Evolutionary conservation across 2,329 filamentous ascomycete genomes (phyloP), one percentile per base, ranked within the genome.

Genomic region (Hymenoscyphus salicellus): DNA sequence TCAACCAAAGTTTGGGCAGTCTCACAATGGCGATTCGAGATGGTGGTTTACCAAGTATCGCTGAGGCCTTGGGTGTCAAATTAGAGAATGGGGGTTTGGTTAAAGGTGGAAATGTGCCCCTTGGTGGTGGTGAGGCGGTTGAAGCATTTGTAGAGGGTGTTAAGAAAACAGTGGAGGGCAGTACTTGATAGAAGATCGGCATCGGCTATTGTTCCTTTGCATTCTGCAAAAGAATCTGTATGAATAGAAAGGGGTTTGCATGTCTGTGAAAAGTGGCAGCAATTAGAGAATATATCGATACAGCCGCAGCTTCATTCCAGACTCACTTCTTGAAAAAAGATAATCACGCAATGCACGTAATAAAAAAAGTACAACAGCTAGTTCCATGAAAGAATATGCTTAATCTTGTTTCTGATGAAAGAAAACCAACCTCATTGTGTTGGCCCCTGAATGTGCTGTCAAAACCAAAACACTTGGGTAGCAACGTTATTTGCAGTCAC

Each of bases 101-200:
- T 73, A 84, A 84, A 67, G 88, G 90, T 63, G 89, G 91, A 5
- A 89, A 86, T 60, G 88, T 97, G 80, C 93, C 94, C 1, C 78
- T 97, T 56, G 94, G 93, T 55, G 93, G 93, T 61, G 91, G 90
- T 5, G 89, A 95, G 72, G 94, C 94, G 14, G 88, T 99, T 1
- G 89, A 96, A 79, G 91, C 91, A 3, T 99, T 99, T 78, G 84
- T 99, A 26, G 86, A 96, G 63, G 95, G 94, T 2, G 88, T 97
- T 58, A 95, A 90, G 83, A 89, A 86, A 79, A 88, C 86, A 5
- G 89, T 93, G 0, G 84, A 91, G 78, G 84, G 89, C 70, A 82
- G 72, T 62, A 67, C 70, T 60, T 73, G 60, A 67, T 26, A 32
- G 28, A 38, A 38, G 11, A 16, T 11, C 14, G 36, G 14, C 4